A percentile compares a stretch with the other conserved stretches of the same genome.
phyloP scores from a whole-genome alignment of 129 eudicot species.

The Heracleum sosnowskyi region DNA sequence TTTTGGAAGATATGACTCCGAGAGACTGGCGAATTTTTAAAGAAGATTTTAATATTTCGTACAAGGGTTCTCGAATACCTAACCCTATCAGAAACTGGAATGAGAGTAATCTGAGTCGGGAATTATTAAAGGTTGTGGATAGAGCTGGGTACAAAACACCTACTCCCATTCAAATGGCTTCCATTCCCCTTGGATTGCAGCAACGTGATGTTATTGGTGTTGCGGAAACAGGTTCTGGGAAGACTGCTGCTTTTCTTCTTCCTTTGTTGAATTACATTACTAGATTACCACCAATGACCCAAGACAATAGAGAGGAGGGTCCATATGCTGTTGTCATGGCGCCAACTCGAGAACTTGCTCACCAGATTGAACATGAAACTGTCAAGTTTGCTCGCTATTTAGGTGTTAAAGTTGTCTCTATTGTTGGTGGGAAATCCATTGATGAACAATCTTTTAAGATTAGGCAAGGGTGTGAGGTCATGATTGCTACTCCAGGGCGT shows the following conservation, averaged over 20 bases:
- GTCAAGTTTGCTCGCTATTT: neutral
- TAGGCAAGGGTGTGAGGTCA: conserved; percentile 1
- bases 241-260: neutral
- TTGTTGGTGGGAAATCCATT: neutral
- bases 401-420: neutral
- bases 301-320: neutral
- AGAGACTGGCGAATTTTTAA: neutral
- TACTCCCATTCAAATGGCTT: neutral
- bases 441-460: neutral
- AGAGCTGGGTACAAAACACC: neutral
- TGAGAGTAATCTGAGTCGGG: neutral
- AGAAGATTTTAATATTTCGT: neutral
- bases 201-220: neutral
- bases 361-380: neutral
- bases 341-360: neutral
- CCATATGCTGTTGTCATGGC: neutral
- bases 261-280: neutral
- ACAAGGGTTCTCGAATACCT: neutral
- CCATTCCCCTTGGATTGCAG: neutral
- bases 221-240: neutral
- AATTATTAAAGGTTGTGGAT: neutral
- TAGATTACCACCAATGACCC: neutral
- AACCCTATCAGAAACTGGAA: neutral
- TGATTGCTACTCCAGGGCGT: conserved; percentile 1
- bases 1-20: neutral